Evolutionary conservation across 306 rosid genomes (phyloP).

Genomic region (Fragaria vesca): DNA sequence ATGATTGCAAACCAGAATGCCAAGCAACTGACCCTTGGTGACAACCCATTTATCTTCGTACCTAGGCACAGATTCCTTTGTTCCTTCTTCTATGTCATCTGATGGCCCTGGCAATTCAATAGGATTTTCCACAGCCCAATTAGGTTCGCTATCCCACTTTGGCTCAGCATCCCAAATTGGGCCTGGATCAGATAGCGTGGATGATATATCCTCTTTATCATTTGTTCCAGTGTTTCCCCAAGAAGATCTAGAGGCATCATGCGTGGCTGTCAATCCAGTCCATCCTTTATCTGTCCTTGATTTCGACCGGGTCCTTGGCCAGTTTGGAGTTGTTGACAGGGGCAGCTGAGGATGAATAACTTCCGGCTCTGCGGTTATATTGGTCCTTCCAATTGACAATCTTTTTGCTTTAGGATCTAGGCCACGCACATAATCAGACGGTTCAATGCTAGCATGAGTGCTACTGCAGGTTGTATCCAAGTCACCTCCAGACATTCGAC

Average conservation of each 20-base stretch:
- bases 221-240: constrained; percentile 72
- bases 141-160: constrained; percentile 85
- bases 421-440: constrained; percentile 96
- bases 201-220: constrained; percentile 95
- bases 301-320: constrained; percentile 98
- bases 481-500: constrained; percentile 89
- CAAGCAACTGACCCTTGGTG: constrained; percentile 78
- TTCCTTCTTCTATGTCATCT: constrained; percentile 57
- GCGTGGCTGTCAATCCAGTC: constrained; percentile 81
- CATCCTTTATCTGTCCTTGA: constrained; percentile 90
- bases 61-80: constrained; percentile 55
- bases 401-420: constrained; percentile 93
- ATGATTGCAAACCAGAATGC: constrained; percentile 94
- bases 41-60: constrained; percentile 78
- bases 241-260: constrained; percentile 70
- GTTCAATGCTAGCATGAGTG: constrained; percentile 86
- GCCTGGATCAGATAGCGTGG: constrained; percentile 97
- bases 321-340: constrained; percentile 88
- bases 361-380: constrained; percentile 84
- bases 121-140: constrained; percentile 89
- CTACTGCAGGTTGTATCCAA: constrained; percentile 65
- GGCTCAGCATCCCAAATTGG: constrained; percentile 99
- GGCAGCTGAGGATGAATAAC: constrained; percentile 92
- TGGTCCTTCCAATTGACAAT: constrained; percentile 74
- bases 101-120: constrained; percentile 88